Base-by-base conservation (phyloP, 164 flowering plant species). In the Annona cherimola region DNA sequence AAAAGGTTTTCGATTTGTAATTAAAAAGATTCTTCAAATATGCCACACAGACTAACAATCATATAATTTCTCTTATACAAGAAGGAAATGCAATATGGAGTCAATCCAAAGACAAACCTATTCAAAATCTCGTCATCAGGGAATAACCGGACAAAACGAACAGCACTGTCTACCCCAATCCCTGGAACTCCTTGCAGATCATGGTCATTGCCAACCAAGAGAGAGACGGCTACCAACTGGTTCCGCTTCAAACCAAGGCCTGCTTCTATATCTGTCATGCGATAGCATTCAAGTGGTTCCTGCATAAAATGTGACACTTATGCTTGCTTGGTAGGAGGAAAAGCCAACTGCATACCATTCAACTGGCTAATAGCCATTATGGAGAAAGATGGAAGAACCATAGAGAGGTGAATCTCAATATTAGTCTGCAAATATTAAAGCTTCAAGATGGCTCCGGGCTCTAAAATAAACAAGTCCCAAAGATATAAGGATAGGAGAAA, bases 221-320 rank as follows among this genome's bases (percentile, higher is more conserved):
- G 94, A 68, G 94, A 83, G 18, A 96, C 84, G 61, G 94, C 97
- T 68, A 96, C 83, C 75, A 96, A 79, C 66, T 93, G 99, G 42
- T 83, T 82, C 81, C 98, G 88, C 84, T 81, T 85, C 76, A 96
- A 76, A 12, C 97, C 95, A 73, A 93, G 95, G 67, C 94, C 91
- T 75, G 83, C 84, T 82, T 93, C 97, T 77, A 96, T 87, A 73
- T 93, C 97, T 65, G 89, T 83, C 76, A 88, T 84, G 72, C 80
- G 72, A 82, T 93, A 96, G 85, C 98, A 93, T 74, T 93, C 98
- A 78, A 96, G 79, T 67, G 95, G 96, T 75, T 88, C 96, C 99
- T 96, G 90, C 83, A 83, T 60, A 71, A 60, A 75, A 77, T 65
- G 45, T 68, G 67, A 74, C 64, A 35, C 70, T 69, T 75, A 71